phyloP scores from a whole-genome alignment of 495 filamentous ascomycete genomes.

The Penicillium diatomitis region DNA sequence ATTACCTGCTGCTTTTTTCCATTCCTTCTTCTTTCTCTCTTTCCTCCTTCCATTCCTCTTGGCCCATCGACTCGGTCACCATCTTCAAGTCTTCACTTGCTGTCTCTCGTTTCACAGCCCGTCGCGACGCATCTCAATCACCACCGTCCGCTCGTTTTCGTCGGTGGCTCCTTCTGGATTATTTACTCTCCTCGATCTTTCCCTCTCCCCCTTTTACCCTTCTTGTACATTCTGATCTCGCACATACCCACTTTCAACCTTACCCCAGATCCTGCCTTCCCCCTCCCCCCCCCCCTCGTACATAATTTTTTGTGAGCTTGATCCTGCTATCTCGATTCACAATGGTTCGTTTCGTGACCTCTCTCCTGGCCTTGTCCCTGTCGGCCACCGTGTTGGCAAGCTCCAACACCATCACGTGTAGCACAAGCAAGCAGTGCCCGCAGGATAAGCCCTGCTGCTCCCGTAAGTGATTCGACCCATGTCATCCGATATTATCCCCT shows the following conservation, averaged over 20 bases:
- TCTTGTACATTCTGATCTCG: constrained; percentile 12
- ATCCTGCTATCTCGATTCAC: background rate
- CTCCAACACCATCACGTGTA: constrained; percentile 38
- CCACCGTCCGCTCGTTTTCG: constrained; percentile 15
- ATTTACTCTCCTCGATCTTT: background rate
- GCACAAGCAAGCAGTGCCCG: constrained; percentile 59
- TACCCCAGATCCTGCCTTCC: too few species aligned
- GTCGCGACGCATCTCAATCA: constrained; percentile 2
- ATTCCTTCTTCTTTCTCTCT: background rate
- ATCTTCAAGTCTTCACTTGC: constrained; percentile 1
- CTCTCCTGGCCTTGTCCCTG: constrained; percentile 25
- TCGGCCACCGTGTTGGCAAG: constrained; percentile 28
- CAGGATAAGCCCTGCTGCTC: constrained; percentile 78
- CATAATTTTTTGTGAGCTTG: constrained; percentile 3
- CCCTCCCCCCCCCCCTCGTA: constrained; percentile 7
- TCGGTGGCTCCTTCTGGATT: constrained; percentile 7
- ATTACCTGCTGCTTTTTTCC: too few species aligned
- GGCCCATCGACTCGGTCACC: background rate
- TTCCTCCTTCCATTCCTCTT: background rate
- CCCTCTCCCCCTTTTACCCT: background rate
- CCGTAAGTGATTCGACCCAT: constrained; percentile 48
- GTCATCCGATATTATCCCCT: too few species aligned
- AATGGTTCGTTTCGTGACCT: constrained; percentile 28
- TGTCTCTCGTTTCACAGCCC: constrained; percentile 4
- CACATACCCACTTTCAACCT: constrained; percentile 3